Evolutionary conservation across 768 basidiomycete genomes (phyloP), one percentile per base, ranked within the genome.

Genomic region (Paxillus ammoniavirescens): DNA sequence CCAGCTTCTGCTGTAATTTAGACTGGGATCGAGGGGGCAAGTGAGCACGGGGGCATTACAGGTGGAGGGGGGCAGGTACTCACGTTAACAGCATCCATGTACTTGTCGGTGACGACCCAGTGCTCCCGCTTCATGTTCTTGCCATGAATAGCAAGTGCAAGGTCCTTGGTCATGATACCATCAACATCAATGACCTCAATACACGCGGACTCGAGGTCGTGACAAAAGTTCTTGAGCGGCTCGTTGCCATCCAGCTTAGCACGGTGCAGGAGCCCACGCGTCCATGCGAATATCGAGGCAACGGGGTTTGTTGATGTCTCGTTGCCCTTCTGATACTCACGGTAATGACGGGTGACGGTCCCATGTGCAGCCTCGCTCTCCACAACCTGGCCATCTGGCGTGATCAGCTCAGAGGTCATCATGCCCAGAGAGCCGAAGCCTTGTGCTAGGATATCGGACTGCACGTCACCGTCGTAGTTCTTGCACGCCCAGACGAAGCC

Each of bases 241-340:
- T 82, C 82, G 68, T 96, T 98, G 38, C 75, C 76, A 66, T 99
- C 96, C 31, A 98, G 79, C 77, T 92, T 93, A 58, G 94, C 95
- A 60, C 94, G 87, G 75, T 93, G 93, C 50, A 92, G 74, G 40
- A 99, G 80, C 0, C 96, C 96, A 43, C 97, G 86, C 14, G 96
- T 98, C 96, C 96, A 99, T 8, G 96, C 96, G 64, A 95, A 98
- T 76, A 99, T 98, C 52, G 91, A 93, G 42, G 96, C 96, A 61
- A 98, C 94, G 38, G 96, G 95, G 82, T 99, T 99, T 44, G 96
- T 99, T 53, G 91, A 94, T 10, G 96, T 98, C 77, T 98, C 97
- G 54, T 88, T 86, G 47, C 96, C 96, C 78, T 98, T 96, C 73
- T 98, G 96, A 69, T 84, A 88, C 73, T 98, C 96, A 52, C 96